Evolutionary conservation across 148 eudicot genomes (phyloP), one percentile per base, ranked within the genome.

Genomic region (Hydrangea macrophylla): DNA sequence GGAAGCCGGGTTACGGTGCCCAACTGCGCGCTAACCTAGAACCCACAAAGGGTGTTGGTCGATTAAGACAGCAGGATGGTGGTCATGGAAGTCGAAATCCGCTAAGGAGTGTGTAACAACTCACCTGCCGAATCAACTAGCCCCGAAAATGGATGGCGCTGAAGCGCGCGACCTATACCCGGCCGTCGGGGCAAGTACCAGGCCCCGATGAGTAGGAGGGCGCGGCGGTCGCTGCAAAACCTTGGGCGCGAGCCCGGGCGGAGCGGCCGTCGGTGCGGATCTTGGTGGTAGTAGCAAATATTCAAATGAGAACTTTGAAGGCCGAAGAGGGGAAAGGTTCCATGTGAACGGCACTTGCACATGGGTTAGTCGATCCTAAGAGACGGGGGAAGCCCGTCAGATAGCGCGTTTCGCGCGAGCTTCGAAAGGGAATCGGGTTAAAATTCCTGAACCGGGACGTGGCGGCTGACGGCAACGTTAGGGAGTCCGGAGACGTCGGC

Each of bases 101-200:
- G 81, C 85, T 81, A 81, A 78, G 79, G 85, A 79, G 85, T 81
- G 85, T 79, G 85, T 77, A 82, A 82, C 84, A 80, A 82, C 86
- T 80, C 84, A 82, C 86, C 83, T 78, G 83, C 79, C 86, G 82
- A 85, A 85, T 85, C 81, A 80, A 80, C 85, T 83, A 83, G 86
- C 84, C 85, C 80, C 76, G 74, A 80, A 82, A 82, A 80, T 82
- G 78, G 78, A 55, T 55, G 58, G 58, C 30, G 13, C 58, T 55
- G 9, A 55, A 55, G 58, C 28, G 13, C 58, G 25, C 28, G 28
- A 55, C n/a, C 33, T 60, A 37, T 31, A 56, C 22, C 17, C 27
- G 33, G 60, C 27, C 27, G 27, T 56, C 36, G 32, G 27, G 32
- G 61, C 32, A 58, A 58, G 61, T 37, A 23, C 61, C 36, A 58